A percentile compares a stretch with the other conserved stretches of the same genome.
Conservation (phyloP, 306 rosid genomes). For the Fragaria nilgerrensis region DNA sequence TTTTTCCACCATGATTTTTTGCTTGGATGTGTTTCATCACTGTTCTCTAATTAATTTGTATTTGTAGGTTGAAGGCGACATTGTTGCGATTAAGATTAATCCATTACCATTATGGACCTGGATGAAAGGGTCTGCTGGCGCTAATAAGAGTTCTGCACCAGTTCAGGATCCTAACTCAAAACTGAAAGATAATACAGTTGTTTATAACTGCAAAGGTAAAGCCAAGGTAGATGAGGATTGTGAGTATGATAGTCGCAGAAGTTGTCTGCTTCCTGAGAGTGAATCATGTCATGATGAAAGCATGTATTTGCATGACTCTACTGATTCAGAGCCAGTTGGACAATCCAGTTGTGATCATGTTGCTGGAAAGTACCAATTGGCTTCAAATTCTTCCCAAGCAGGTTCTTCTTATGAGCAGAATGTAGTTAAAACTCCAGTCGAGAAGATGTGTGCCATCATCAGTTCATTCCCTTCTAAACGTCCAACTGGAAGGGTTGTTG, state of each 20-base stretch:
- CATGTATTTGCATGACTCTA: conserved; percentile 25
- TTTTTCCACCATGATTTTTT: neutral
- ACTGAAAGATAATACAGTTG: conserved; percentile 37
- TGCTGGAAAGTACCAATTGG: conserved; percentile 26
- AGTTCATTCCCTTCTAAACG: conserved; percentile 68
- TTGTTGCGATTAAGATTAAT: conserved; percentile 69
- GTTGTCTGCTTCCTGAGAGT: conserved; percentile 32
- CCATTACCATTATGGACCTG: conserved; percentile 65
- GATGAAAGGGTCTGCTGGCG: conserved; percentile 67
- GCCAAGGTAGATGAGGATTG: conserved; percentile 34
- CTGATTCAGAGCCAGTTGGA: conserved; percentile 29
- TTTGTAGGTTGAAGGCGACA: conserved; percentile 82
- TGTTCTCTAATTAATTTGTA: conserved; percentile 17
- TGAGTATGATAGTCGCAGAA: conserved; percentile 33
- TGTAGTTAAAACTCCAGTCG: conserved; percentile 43
- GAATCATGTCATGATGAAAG: conserved; percentile 20
- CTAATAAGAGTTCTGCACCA: conserved; percentile 33
- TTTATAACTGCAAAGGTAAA: conserved; percentile 46
- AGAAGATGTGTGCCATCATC: conserved; percentile 50
- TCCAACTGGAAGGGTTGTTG: conserved; percentile 79
- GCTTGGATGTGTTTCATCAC: conserved; percentile 24
- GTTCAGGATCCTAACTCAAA: conserved; percentile 38
- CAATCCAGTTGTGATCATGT: conserved; percentile 29
- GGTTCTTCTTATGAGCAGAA: conserved; percentile 38
- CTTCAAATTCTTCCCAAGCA: conserved; percentile 30